Evolutionary conservation across 2,329 filamentous ascomycete species (phyloP), one percentile per base, ranked within the genome.

Genomic region (Allantophomopsis lycopodina): DNA sequence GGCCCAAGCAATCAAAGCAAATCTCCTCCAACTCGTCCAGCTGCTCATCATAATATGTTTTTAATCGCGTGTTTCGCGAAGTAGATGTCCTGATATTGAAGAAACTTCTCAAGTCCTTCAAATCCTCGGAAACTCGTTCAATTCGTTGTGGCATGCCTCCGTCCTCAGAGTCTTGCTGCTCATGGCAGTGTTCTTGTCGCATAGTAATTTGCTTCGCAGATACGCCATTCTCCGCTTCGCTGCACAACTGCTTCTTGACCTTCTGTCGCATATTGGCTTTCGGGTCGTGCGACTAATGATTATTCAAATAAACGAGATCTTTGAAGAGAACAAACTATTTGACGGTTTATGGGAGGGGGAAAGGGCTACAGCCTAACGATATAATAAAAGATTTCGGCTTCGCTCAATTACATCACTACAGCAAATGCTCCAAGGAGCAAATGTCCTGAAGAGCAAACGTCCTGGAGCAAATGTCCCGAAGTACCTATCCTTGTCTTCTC

Each of bases 1-100:
- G 66, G 14, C 53, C 45, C 30, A 60, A 58, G 0, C 45, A 42
- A 3, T 56, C 48, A 46, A 69, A 69, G 0, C 52, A 45, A 6
- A 51, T 46, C 2, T 48, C 41, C 5, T 51, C 47, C 8, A 70
- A 52, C 6, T 48, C 52, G 2, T 52, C 48, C 0, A 71, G 56
- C 42, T 73, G 63, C 1, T 60, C 46, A 0, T 49, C 40, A 43
- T 64, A 64, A 48, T 63, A 74, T 11, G 50, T 42, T 1, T 55
- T 43, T 0, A 74, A 47, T 1, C 61, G 59, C 4, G 52, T 37
- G 36, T 58, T 55, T 0, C 69, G 60, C 2, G 50, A 52, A 0
- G 55, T 47, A 0, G 70, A 71, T 32, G 65, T 59, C 1, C 54
- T 53, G 43, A 73, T 61, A 38, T 62, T 65, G 53, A 71, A 71